phyloP scores from a whole-genome alignment of 2,329 filamentous ascomycete genomes.

The Penicillium freii region DNA sequence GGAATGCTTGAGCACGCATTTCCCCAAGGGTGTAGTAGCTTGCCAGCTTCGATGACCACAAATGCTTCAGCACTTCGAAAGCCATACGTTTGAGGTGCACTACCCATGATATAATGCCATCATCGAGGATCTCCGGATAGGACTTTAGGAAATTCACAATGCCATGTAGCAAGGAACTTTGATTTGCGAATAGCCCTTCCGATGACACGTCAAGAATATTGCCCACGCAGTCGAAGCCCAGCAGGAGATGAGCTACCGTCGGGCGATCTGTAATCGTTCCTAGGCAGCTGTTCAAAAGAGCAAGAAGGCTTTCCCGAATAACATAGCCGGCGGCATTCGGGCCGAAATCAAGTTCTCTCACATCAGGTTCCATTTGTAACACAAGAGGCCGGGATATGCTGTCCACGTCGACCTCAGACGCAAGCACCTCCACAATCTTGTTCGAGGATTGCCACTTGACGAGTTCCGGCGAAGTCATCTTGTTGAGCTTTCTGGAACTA shows the following conservation, averaged over 20 bases:
- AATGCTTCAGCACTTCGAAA: conserved; percentile 70
- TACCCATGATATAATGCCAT: conserved; percentile 64
- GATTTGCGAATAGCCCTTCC: conserved; percentile 67
- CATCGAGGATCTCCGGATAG: conserved; percentile 63
- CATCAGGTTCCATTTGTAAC: conserved; percentile 61
- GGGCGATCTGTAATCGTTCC: conserved; percentile 71
- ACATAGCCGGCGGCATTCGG: conserved; percentile 69
- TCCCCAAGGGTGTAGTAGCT: conserved; percentile 72
- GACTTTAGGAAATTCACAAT: conserved; percentile 70
- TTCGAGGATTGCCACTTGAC: conserved; percentile 67
- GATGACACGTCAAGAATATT: conserved; percentile 67
- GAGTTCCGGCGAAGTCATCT: conserved; percentile 63
- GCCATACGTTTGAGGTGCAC: conserved; percentile 66
- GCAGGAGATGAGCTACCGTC: conserved; percentile 82
- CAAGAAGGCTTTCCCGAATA: conserved; percentile 79
- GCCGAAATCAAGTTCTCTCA: conserved; percentile 71
- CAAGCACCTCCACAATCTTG: conserved; percentile 83
- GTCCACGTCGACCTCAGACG: conserved; percentile 74
- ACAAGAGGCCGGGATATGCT: conserved; percentile 74
- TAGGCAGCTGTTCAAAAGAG: conserved; percentile 80
- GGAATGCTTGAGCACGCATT: conserved; percentile 73
- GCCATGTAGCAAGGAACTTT: conserved; percentile 78
- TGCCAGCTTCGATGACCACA: conserved; percentile 83
- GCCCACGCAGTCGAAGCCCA: conserved; percentile 79
- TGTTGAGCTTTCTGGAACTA: conserved; percentile 75